These are phyloP conservation scores for Aspergillus carbonarius DNA, from an alignment of 2,329 filamentous ascomycete species.

Conservation along the genomic window DNA sequence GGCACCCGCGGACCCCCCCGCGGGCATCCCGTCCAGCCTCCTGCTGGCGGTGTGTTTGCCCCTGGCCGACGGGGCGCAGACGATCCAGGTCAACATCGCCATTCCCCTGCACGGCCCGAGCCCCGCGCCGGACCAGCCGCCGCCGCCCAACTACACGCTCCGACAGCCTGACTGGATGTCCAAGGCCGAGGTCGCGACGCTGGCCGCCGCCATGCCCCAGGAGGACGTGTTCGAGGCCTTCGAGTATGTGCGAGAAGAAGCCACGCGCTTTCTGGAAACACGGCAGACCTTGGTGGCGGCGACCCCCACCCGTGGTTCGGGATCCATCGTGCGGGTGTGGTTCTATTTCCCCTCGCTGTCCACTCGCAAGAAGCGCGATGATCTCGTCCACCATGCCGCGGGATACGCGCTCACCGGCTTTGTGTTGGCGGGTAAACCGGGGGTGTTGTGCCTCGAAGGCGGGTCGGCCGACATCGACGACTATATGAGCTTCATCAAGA, in stretches of 20 bases:
- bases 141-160: slow-evolving; percentile 33
- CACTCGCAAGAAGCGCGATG: slow-evolving; percentile 58
- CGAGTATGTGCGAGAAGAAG: slow-evolving; percentile 44
- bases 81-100: slow-evolving; percentile 30
- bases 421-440: slow-evolving; percentile 61
- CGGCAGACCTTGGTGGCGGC: background rate
- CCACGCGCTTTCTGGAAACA: slow-evolving; percentile 8
- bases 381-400: slow-evolving; percentile 56
- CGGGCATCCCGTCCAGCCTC: slow-evolving; percentile 22
- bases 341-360: slow-evolving; percentile 64
- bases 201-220: slow-evolving; percentile 43
- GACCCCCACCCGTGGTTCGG: background rate
- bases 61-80: slow-evolving; percentile 23
- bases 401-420: slow-evolving; percentile 58
- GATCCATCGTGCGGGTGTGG: slow-evolving; percentile 54
- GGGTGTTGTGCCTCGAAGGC: slow-evolving; percentile 41
- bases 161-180: slow-evolving; percentile 56
- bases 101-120: slow-evolving; percentile 25
- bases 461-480: slow-evolving; percentile 51
- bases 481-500: slow-evolving; percentile 65
- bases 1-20: slow-evolving; percentile 10
- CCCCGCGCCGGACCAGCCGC: slow-evolving; percentile 22
- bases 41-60: slow-evolving; percentile 26
- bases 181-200: slow-evolving; percentile 45
- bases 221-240: slow-evolving; percentile 50